phyloP scores from a whole-genome alignment of 352 stramenopile genomes.

The Aphanomyces euteiches region DNA sequence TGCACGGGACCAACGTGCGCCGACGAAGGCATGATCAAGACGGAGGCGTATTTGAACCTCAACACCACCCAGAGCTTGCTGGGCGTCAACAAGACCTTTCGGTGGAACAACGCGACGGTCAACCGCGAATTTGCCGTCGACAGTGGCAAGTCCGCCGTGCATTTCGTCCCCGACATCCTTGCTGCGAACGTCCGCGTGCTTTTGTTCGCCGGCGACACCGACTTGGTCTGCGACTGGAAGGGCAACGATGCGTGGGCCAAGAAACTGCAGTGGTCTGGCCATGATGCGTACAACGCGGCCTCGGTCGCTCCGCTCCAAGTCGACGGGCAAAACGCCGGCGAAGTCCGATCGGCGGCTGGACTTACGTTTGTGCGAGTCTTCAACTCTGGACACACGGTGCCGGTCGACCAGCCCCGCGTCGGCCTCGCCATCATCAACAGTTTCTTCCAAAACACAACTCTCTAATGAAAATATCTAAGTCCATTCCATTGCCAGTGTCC shows the following conservation, averaged over 20 bases:
- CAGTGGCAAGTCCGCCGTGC: conserved; percentile 62
- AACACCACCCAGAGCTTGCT: conserved; percentile 53
- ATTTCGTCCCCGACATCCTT: conserved; percentile 62
- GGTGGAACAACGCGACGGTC: conserved; percentile 32
- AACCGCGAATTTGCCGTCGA: conserved; percentile 79
- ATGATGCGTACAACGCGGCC: conserved; percentile 22
- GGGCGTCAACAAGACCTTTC: conserved; percentile 43
- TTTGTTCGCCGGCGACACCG: conserved; percentile 86
- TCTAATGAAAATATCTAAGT: conserved; percentile 25
- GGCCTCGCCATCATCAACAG: conserved; percentile 28
- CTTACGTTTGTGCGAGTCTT: conserved; percentile 26
- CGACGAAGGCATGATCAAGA: conserved; percentile 54
- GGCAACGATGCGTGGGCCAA: conserved; percentile 29
- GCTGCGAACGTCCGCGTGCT: conserved; percentile 54
- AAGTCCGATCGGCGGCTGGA: conserved; percentile 7
- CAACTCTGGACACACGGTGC: conserved; percentile 29
- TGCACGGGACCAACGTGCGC: conserved; percentile 44
- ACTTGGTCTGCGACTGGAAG: conserved; percentile 84
- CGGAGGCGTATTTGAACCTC: conserved; percentile 69
- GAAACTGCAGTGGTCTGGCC: conserved; percentile 24
- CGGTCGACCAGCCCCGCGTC: conserved; percentile 23
- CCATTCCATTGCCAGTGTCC: neutral
- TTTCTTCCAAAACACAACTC: conserved; percentile 31
- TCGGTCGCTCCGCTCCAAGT: neutral
- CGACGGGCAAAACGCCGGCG: conserved; percentile 29